Percentiles rank a stretch among this genome's conserved stretches.
Conservation (phyloP, 2,329 filamentous ascomycete genomes). For the Fusarium agapanthi region DNA sequence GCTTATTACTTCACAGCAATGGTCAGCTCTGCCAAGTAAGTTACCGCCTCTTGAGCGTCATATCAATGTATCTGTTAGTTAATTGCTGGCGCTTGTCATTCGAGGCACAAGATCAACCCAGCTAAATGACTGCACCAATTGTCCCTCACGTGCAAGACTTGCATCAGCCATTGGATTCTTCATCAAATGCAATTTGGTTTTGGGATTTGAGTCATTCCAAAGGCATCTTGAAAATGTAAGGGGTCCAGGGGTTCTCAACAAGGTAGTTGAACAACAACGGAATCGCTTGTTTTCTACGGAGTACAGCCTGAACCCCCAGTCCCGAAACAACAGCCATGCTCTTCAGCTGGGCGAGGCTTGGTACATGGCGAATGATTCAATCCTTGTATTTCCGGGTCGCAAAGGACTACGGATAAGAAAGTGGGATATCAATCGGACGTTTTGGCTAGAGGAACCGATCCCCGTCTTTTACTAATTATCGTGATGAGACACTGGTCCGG, state of each 20-base stretch:
- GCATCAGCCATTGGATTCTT: neutral
- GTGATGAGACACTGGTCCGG: slow-evolving; percentile 41
- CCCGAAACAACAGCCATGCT: slow-evolving; percentile 24
- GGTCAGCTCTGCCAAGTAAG: neutral
- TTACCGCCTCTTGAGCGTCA: neutral
- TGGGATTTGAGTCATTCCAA: neutral
- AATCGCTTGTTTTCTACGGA: slow-evolving; percentile 23
- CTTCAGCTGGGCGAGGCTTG: slow-evolving; percentile 16
- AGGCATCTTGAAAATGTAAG: neutral
- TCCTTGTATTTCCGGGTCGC: slow-evolving; percentile 9
- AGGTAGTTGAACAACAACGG: neutral
- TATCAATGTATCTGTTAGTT: neutral
- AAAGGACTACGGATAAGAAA: slow-evolving; percentile 5
- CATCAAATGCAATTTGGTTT: neutral
- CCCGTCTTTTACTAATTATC: slow-evolving; percentile 20
- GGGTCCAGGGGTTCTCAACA: neutral
- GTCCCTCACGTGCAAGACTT: slow-evolving; percentile 18
- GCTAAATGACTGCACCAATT: slow-evolving; percentile 20
- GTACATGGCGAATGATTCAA: neutral
- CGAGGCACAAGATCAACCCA: slow-evolving; percentile 17
- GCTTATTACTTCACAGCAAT: slow-evolving; percentile 14
- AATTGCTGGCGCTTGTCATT: neutral
- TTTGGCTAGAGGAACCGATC: slow-evolving; percentile 18
- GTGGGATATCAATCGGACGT: slow-evolving; percentile 9
- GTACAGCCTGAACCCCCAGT: slow-evolving; percentile 12